Base-by-base conservation (phyloP, 2,329 filamentous ascomycete species). In the Pestalotiopsis fici region DNA sequence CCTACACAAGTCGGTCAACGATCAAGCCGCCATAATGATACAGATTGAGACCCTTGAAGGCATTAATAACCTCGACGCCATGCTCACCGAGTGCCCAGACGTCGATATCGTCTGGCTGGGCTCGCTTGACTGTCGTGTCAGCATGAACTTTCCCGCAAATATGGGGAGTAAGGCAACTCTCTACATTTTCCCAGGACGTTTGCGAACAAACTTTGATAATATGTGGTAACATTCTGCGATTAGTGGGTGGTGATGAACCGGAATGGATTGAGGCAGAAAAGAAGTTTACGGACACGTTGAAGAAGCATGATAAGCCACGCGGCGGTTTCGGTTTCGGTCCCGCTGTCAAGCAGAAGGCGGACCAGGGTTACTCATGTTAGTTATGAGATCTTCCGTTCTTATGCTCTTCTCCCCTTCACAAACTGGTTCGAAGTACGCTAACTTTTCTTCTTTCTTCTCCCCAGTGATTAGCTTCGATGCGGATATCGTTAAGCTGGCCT, bases 21-120 rank as follows among this genome's bases (percentile, higher is more conserved):
- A 81, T 64, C 83, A 84, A 72, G 82, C 83, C 0, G 83, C 83
- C 59, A 74, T 85, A 67, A 81, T 84, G 75, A 82, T 85, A 60
- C 83, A 85, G 72, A 82, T 85, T 50, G 83, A 85, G 72, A 75
- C 78, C 1, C 70, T 80, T 4, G 74, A 78, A 64, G 83, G 78
- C 56, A 75, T 85, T 67, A 73, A 81, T 64, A 85, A 85, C 71
- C 81, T 85, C n/a, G 83, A 85, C 69, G 81, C 76, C 50, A 85
- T 85, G 66, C 78, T 86, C 35, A 83, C 82, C 15, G 80, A 79
- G 67, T 77, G 78, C 28, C 80, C 81, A 1, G 80, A 84, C 54
- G 83, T 85, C 35, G 83, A 85, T 70, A 73, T 79, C 21, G 82
- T 84, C 18, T 85, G 83, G 83, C 77, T 85, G 1, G 83, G 83